Evolutionary conservation across 108 stramenopile genomes (phyloP), one percentile per base, ranked within the genome.

Genomic region (Nitzschia putrida): DNA sequence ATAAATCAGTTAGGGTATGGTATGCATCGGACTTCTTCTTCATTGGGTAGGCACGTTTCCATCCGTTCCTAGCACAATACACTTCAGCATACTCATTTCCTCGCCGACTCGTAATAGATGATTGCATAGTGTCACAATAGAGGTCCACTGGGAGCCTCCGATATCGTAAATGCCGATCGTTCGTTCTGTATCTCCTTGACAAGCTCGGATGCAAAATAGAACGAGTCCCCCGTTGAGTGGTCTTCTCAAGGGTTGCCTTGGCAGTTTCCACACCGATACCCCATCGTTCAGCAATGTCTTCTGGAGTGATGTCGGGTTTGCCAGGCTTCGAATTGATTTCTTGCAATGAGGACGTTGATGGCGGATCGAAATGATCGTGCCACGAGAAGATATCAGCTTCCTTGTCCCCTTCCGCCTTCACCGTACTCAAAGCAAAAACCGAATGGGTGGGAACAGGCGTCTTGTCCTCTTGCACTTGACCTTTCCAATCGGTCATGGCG

Each of bases 61-160:
- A 84, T 0, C 55, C 51, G 40, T 53, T 66, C 20, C 41, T n/a
- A 0, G 76, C 70, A 2, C 45, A 0, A 55, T 59, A 83, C 14
- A 80, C 53, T 43, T 79, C 66, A 0, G 67, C 66, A 23, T 21
- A 72, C 26, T 68, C 73, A 39, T 83, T 68, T 0, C 74, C 66
- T 8, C 21, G 26, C 37, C 41, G 13, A 10, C 74, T 67, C 0
- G 25, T 34, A 1, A 13, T 50, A 3, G 24, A 26, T 18, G 53
- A 49, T 21, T 57, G 13, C 42, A 79, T 21, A 9, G 74, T 79
- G 59, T 83, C 78, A 1, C 42, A 41, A 58, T 55, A 83, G 65
- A 76, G 8, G 8, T 66, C 26, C 0, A 11, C 23, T 3, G 53
- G 38, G 0, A 79, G 56, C 12, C 68, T 53, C 14, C 55, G 64